These are phyloP conservation scores for Neonectria hederae DNA, from an alignment of 2,329 filamentous ascomycete species.

Conservation along the genomic window DNA sequence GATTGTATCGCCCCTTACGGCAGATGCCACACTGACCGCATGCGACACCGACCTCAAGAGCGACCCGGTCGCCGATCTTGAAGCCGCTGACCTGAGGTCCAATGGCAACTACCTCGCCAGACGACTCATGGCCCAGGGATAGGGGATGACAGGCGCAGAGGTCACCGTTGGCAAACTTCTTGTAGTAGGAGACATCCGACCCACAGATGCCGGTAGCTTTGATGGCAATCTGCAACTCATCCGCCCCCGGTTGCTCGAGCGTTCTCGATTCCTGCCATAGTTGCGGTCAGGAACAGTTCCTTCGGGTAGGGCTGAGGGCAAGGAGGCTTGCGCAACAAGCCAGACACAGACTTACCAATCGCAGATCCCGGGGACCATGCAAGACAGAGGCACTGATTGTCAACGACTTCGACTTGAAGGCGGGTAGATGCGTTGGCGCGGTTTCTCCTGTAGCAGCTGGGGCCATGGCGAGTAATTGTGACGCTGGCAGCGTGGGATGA, in stretches of 20 bases:
- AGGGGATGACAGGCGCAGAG: constrained; percentile 72
- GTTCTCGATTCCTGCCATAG: constrained; percentile 58
- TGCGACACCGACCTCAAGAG: constrained; percentile 65
- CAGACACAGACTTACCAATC: constrained; percentile 58
- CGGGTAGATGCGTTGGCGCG: constrained; percentile 55
- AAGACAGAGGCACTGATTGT: constrained; percentile 64
- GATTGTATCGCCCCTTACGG: constrained; percentile 66
- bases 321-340: constrained; percentile 13
- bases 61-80: constrained; percentile 65
- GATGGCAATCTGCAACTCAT: constrained; percentile 72
- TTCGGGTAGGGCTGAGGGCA: constrained; percentile 37
- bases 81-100: constrained; percentile 63
- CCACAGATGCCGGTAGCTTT: constrained; percentile 75
- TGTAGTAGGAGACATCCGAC: constrained; percentile 77
- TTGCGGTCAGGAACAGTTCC: constrained; percentile 26
- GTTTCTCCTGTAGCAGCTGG: constrained; percentile 59
- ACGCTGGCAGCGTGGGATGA: constrained; percentile 68
- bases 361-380: constrained; percentile 65
- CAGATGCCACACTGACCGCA: constrained; percentile 63
- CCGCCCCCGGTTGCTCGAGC: constrained; percentile 57
- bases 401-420: constrained; percentile 52
- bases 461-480: constrained; percentile 53
- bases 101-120: constrained; percentile 65
- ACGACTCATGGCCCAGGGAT: constrained; percentile 71
- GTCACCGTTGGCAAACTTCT: constrained; percentile 76